phyloP scores from a whole-genome alignment of 163 green algal species.

The Volvox carteri region DNA sequence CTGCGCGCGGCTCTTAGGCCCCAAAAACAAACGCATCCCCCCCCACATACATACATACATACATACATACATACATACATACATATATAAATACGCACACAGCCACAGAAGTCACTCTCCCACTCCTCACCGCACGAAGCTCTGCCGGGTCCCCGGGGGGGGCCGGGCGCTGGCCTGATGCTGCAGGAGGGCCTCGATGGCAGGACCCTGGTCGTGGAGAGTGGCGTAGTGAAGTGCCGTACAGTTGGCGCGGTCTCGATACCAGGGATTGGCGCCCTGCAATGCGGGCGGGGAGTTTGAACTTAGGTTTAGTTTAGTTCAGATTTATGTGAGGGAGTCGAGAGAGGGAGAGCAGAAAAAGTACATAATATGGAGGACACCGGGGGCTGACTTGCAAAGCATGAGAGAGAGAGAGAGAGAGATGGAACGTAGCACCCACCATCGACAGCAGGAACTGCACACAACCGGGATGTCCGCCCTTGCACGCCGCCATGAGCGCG shows the following conservation, averaged over 20 bases:
- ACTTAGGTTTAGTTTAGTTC: no score
- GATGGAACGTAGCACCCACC: neutral
- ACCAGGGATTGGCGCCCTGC: conserved; percentile 37
- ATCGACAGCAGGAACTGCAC: conserved; percentile 5
- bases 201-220: conserved; percentile 1
- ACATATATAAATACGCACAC: no score
- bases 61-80: no score
- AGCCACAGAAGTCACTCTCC: no score
- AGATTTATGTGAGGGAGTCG: no score
- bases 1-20: no score
- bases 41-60: no score
- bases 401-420: neutral
- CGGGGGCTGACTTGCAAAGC: neutral
- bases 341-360: neutral
- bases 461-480: neutral
- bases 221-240: conserved; percentile 38
- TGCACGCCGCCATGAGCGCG: conserved; percentile 15
- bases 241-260: conserved; percentile 35
- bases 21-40: no score
- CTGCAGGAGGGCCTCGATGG: conserved; percentile 5
- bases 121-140: neutral
- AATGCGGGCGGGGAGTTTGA: neutral
- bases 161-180: conserved; percentile 5
- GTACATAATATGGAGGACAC: neutral
- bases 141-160: neutral